Evolutionary conservation across 1,139 yeast genomes (phyloP).

Genomic region (Suhomyces yuchorum): DNA sequence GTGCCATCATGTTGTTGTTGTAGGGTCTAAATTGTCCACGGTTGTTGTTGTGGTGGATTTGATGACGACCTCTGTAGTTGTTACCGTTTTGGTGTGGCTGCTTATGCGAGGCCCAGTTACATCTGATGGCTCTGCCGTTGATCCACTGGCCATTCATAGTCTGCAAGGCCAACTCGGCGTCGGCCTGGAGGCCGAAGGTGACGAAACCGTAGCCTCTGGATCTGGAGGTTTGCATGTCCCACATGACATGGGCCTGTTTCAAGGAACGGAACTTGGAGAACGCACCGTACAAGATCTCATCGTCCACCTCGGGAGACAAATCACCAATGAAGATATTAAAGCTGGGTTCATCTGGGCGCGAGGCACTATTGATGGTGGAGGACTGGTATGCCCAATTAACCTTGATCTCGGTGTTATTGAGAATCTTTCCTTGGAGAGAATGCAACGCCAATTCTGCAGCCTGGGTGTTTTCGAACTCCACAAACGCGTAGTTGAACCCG

Average conservation of each 20-base stretch:
- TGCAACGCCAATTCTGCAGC: constrained; percentile 66
- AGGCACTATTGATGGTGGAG: constrained; percentile 50
- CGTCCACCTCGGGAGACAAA: constrained; percentile 79
- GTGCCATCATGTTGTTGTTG: constrained; percentile 16
- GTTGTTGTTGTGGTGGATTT: constrained; percentile 11
- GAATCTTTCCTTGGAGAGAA: constrained; percentile 56
- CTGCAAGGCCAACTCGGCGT: constrained; percentile 74
- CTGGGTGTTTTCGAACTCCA: constrained; percentile 64
- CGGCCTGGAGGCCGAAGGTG: constrained; percentile 65
- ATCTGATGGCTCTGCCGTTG: constrained; percentile 75
- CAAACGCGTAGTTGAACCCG: constrained; percentile 81
- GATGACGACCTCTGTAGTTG: constrained; percentile 9
- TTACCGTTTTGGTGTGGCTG: constrained; percentile 28
- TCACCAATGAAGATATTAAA: constrained; percentile 87
- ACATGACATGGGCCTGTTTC: constrained; percentile 90
- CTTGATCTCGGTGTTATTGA: constrained; percentile 57
- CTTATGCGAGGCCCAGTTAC: constrained; percentile 89
- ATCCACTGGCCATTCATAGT: constrained; percentile 75
- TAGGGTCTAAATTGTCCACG: constrained; percentile 20
- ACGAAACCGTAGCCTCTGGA: constrained; percentile 93
- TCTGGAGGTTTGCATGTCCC: constrained; percentile 95
- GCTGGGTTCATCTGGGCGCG: constrained; percentile 52
- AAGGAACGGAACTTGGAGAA: constrained; percentile 65
- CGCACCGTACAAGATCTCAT: constrained; percentile 62
- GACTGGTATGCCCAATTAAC: constrained; percentile 88